Evolutionary conservation across 306 rosid species (phyloP).

Genomic region (Parietaria judaica): DNA sequence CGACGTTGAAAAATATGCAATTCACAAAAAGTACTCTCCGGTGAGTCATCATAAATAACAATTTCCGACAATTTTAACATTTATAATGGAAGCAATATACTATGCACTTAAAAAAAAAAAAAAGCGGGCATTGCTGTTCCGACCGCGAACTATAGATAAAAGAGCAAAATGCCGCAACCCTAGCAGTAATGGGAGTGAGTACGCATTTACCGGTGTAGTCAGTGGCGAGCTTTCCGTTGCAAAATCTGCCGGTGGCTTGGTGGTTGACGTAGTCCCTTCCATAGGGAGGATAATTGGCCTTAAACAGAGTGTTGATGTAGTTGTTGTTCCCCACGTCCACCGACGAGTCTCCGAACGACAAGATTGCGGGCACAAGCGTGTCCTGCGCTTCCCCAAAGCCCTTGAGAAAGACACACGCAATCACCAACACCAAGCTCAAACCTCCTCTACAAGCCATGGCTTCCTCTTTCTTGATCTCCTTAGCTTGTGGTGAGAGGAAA

Average conservation of each 20-base stretch:
- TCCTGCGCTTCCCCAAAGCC: slow-evolving; percentile 49
- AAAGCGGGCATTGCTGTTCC: neutral
- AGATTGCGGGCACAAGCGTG: slow-evolving; percentile 72
- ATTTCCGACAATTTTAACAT: neutral
- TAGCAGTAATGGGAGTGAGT: neutral
- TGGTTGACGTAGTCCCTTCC: slow-evolving; percentile 82
- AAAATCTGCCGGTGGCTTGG: slow-evolving; percentile 88
- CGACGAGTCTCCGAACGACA: slow-evolving; percentile 84
- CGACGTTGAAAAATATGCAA: neutral
- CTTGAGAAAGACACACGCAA: slow-evolving; percentile 25
- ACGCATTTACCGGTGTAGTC: slow-evolving; percentile 65
- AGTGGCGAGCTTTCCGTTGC: slow-evolving; percentile 91
- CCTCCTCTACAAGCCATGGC: slow-evolving; percentile 31
- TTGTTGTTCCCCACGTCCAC: slow-evolving; percentile 91
- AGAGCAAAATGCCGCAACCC: neutral
- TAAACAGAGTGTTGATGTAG: slow-evolving; percentile 66
- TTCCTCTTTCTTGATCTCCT: slow-evolving; percentile 16
- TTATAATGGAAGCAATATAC: neutral
- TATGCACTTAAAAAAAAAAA: neutral
- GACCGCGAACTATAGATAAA: neutral
- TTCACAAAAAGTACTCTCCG: neutral
- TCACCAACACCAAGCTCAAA: slow-evolving; percentile 33
- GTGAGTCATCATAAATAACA: neutral
- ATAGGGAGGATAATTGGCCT: slow-evolving; percentile 91
- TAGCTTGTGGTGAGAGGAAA: neutral